phyloP scores from a whole-genome alignment of 495 filamentous ascomycete species.

The Acidiella bohemica region DNA sequence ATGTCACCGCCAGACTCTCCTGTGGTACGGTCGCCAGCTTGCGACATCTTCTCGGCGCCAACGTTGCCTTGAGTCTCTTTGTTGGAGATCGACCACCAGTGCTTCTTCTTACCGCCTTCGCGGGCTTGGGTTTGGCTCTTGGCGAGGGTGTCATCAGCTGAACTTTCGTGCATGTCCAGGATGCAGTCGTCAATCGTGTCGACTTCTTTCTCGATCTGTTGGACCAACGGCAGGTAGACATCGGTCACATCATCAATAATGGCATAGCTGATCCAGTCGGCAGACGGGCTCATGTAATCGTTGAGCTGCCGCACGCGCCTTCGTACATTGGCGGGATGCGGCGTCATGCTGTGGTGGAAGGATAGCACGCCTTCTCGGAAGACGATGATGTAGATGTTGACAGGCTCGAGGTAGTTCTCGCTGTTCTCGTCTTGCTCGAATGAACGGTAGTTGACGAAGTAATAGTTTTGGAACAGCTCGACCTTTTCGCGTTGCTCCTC shows the following conservation, averaged over 20 bases:
- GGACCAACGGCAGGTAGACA: conserved; percentile 80
- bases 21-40: conserved; percentile 32
- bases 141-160: conserved; percentile 27
- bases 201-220: conserved; percentile 47
- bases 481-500: conserved; percentile 96
- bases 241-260: conserved; percentile 98
- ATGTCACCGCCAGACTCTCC: conserved; percentile 59
- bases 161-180: conserved; percentile 54
- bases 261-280: conserved; percentile 97
- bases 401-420: conserved; percentile 80
- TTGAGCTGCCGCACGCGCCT: conserved; percentile 82
- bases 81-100: conserved; percentile 8
- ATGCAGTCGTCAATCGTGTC: conserved; percentile 33
- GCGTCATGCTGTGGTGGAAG: conserved; percentile 88
- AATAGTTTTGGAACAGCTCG: conserved; percentile 91
- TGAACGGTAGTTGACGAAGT: conserved; percentile 93
- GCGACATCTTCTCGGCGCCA: conserved; percentile 8
- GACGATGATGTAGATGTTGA: conserved; percentile 96
- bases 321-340: conserved; percentile 89
- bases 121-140: conserved; percentile 20
- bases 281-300: conserved; percentile 83
- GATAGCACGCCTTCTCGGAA: conserved; percentile 91
- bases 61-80: conserved; percentile 23
- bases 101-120: conserved; percentile 12
- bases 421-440: conserved; percentile 87